phyloP scores from a whole-genome alignment of 495 filamentous ascomycete genomes.

The Clavariopsis aquatica region DNA sequence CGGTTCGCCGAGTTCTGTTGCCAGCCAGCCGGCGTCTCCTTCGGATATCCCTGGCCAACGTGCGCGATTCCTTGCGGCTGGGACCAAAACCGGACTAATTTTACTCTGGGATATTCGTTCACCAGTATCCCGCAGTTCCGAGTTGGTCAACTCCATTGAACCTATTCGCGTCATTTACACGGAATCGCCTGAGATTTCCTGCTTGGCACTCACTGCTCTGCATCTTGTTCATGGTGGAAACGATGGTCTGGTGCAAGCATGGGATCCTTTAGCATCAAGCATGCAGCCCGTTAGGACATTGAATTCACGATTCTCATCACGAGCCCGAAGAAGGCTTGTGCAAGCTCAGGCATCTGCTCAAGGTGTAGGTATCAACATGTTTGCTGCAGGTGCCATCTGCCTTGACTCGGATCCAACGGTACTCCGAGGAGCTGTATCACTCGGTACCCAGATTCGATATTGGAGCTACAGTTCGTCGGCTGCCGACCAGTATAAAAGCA shows the following conservation, averaged over 20 bases:
- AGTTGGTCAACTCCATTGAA: slow-evolving; percentile 55
- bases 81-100: slow-evolving; percentile 75
- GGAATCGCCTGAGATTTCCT: slow-evolving; percentile 85
- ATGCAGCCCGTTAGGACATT: slow-evolving; percentile 79
- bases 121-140: slow-evolving; percentile 53
- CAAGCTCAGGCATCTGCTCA: slow-evolving; percentile 68
- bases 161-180: slow-evolving; percentile 84
- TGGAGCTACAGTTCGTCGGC: slow-evolving; percentile 84
- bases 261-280: slow-evolving; percentile 89
- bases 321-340: slow-evolving; percentile 71
- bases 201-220: slow-evolving; percentile 80
- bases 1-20: slow-evolving; percentile 56
- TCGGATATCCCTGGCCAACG: slow-evolving; percentile 76
- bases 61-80: slow-evolving; percentile 76
- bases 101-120: slow-evolving; percentile 83
- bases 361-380: slow-evolving; percentile 73
- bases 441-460: slow-evolving; percentile 84
- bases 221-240: slow-evolving; percentile 91
- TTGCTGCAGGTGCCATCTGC: slow-evolving; percentile 77
- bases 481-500: slow-evolving; percentile 64
- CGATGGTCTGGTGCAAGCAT: slow-evolving; percentile 92
- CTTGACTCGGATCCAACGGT: slow-evolving; percentile 87
- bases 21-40: slow-evolving; percentile 49
- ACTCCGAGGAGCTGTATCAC: slow-evolving; percentile 87
- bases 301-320: slow-evolving; percentile 81